phyloP scores from a whole-genome alignment of 2,329 filamentous ascomycete genomes.

The Aspergillus unguis region DNA sequence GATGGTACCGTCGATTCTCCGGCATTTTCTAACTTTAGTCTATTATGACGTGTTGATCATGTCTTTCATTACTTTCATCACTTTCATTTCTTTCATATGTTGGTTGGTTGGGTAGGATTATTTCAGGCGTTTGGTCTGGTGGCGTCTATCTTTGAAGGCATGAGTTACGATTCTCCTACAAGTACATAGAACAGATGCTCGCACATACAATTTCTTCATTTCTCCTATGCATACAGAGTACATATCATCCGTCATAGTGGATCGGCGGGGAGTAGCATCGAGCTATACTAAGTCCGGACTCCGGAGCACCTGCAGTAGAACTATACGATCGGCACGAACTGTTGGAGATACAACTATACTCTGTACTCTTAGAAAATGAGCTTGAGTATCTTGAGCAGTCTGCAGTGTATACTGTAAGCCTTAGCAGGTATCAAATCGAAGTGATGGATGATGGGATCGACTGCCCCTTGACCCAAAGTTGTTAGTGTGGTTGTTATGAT shows the following conservation, averaged over 20 bases:
- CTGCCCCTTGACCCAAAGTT: constrained; percentile 13
- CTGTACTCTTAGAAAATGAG: no score
- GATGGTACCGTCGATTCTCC: constrained; percentile 33
- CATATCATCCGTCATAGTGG: no score
- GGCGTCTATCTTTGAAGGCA: neutral
- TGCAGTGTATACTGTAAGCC: no score
- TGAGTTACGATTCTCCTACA: no score
- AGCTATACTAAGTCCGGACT: no score
- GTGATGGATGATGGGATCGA: constrained; percentile 16
- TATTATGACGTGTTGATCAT: neutral
- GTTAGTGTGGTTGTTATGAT: constrained; percentile 7
- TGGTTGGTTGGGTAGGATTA: neutral
- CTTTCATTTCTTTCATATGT: neutral
- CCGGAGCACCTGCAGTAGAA: no score
- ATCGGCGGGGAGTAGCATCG: no score
- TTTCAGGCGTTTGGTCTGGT: neutral
- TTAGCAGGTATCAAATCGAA: neutral
- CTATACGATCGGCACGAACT: no score
- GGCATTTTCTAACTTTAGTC: constrained; percentile 15
- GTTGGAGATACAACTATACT: no score
- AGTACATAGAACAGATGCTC: no score
- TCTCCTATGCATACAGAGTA: neutral
- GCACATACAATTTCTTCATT: no score
- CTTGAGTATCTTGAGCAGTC: no score
- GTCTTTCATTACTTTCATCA: neutral